Base-by-base conservation (phyloP, 2,329 filamentous ascomycete genomes). In the Arthroderma uncinatum region DNA sequence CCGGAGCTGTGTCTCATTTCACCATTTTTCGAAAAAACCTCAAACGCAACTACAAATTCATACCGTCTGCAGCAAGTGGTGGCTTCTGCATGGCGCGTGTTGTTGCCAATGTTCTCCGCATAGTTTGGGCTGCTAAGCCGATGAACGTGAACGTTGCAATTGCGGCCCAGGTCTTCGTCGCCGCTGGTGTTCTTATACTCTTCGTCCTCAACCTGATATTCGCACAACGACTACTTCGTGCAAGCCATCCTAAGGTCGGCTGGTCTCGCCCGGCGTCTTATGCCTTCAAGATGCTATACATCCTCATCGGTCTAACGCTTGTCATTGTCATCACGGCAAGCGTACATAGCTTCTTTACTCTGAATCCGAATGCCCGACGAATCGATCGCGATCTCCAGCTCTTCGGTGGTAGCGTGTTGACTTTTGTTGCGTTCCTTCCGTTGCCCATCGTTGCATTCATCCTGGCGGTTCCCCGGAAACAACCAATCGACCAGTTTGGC, bases 201-300 rank as follows among this genome's bases (percentile, higher is more conserved):
- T 92, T 87, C 70, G 73, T 92, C 64, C 74, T 89, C 70, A 93
- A 95, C 72, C 72, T 94, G 42, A 73, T 93, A 65, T 87, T 91
- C 66, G 73, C 84, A 0, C 87, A 89, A 70, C 83, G 89, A 48
- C 78, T 95, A 25, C 70, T 93, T 16, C 80, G 89, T 56, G 85
- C 86, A 3, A 80, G 82, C 48, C 86, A 91, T 65, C 87, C 88
- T 0, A 66, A 69, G 1, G 67, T 89, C 33, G 89, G 87, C 58
- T 92, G 88, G 87, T 78, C 80, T 60, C 75, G 71, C 23, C 64
- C 71, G 1, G 74, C 82, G 23, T 76, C 74, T 1, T 61, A 74
- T 19, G 57, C 70, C 25, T 85, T 90, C 69, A 79, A 77, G 59
- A 65, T 76, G 28, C 68, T 89, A 23, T 84, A 83, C 67, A 73